Base-by-base conservation (phyloP, 805 yeast genomes). In the Spencermartinsiella europaea region DNA sequence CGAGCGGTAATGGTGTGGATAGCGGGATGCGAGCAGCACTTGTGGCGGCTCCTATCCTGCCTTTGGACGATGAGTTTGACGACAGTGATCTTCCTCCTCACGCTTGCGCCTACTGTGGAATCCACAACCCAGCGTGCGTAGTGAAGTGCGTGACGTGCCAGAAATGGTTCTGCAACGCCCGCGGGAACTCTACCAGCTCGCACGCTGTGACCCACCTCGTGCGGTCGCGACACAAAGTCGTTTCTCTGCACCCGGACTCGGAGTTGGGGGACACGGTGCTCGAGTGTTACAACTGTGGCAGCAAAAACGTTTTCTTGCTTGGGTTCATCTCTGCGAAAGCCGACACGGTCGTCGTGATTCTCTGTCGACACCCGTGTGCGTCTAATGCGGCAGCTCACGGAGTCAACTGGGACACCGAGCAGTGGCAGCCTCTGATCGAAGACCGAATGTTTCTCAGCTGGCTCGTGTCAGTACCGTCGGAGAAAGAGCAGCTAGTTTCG, bases 221-320 rank as follows among this genome's bases (percentile, higher is more conserved):
- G 22, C 68, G 85, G 55, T 77, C 95, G 1, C 79, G 82, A 51
- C 97, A 90, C 62, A 80, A 81, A 56, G 70, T 55, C 14, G 88
- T 90, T 2, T 72, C 83, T 1, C 72, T 88, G 39, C 96, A 89
- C 62, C 81, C 81, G 33, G 84, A 83, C 21, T 81, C 90, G 1
- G 89, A 85, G 50, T 70, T 89, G 21, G 96, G 96, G n/a, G 95
- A 85, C 45, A 83, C 90, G 4, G 74, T 80, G 1, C 68, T 90
- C 48, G 97, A 90, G 63, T 90, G 97, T 68, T 90, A 89, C 67
- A 83, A 81, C 59, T 90, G 97, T 69, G 96, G 96, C 25, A 78
- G 76, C 60, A 79, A 73, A 49, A 90, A 90, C 57, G 84, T 81
- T 2, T 90, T 90, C 56, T 72, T 82, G 21, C 69, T 90, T 34